Base-by-base conservation (phyloP, 176 grass and related monocot genomes). In the Oryza rufipogon region DNA sequence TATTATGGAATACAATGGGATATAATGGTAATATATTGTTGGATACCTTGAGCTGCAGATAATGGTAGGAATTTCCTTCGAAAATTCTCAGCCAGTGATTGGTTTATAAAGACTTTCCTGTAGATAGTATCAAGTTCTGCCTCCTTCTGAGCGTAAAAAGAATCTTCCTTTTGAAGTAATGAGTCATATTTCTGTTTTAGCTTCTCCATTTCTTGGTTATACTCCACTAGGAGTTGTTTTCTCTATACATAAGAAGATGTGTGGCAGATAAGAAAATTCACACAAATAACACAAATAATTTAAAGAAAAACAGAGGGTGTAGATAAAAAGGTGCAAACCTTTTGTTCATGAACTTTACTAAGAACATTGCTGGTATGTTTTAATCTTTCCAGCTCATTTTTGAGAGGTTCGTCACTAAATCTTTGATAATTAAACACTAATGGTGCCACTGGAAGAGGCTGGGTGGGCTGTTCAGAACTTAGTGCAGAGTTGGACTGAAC, bases 81-180 rank as follows among this genome's bases (percentile, higher is more conserved):
- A 81, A 98, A 93, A 84, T 81, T 73, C 70, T 92, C 89, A 38
- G 91, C 89, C 71, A 95, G n/a, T 80, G 84, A 66, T 61, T 92
- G 91, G 66, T 91, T 81, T 26, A 75, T 17, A 11, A n/a, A 32
- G 63, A 93, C 83, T 88, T 93, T 98, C 47, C 7, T 70, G 77
- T 75, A 90, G 15, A 92, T 9, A 75, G 45, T 61, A 19, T 70
- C n/a, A 48, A 95, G 87, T 7, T 68, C 45, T 32, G 36, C 34
- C 68, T 32, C 49, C n/a, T 7, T 66, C 49, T 11, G 83, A 74
- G 54, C 47, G 88, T 85, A 88, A 19, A 13, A 9, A 4, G 80
- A 74, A 49, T 92, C 82, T 79, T 91, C 87, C 66, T 89, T 42
- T 66, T 90, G 76, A 76, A 85, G 19, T 81, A 93, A 81, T 2